Evolutionary conservation across 1,284 basidiomycete genomes (phyloP).

Genomic region (Malassezia yamatoensis): DNA sequence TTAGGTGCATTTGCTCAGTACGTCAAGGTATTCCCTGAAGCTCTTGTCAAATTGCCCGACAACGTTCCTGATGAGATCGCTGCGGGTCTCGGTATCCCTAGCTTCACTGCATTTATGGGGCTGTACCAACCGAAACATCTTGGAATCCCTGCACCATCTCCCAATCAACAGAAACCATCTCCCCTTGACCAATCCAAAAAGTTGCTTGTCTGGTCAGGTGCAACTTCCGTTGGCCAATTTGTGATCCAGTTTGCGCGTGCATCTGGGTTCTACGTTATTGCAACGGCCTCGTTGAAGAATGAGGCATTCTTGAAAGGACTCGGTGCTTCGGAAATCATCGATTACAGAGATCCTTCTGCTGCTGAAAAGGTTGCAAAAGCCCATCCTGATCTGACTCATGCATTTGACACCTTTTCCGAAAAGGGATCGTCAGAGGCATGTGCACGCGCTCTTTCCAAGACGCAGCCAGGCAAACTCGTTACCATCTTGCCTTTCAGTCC

Average conservation of each 20-base stretch:
- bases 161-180: conserved; percentile 19
- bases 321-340: conserved; percentile 44
- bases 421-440: conserved; percentile 33
- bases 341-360: conserved; percentile 52
- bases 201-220: conserved; percentile 54
- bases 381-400: conserved; percentile 34
- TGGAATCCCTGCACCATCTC: conserved; percentile 19
- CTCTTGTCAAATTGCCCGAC: conserved; percentile 31
- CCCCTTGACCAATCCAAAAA: conserved; percentile 20
- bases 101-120: conserved; percentile 28
- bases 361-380: conserved; percentile 32
- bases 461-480: conserved; percentile 25
- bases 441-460: conserved; percentile 24
- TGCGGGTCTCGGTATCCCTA: conserved; percentile 31
- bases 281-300: conserved; percentile 50
- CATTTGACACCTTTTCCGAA: conserved; percentile 41
- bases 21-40: conserved; percentile 40
- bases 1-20: conserved; percentile 47
- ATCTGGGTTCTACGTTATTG: conserved; percentile 52
- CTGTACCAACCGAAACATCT: conserved; percentile 19
- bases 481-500: conserved; percentile 32
- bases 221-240: conserved; percentile 54
- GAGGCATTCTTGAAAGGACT: conserved; percentile 30
- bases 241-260: conserved; percentile 47
- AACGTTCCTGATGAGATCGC: conserved; percentile 21